Percentiles rank a stretch among this genome's conserved stretches.
phyloP scores from a whole-genome alignment of 768 basidiomycete species.

The Holtermannia corniformis region DNA sequence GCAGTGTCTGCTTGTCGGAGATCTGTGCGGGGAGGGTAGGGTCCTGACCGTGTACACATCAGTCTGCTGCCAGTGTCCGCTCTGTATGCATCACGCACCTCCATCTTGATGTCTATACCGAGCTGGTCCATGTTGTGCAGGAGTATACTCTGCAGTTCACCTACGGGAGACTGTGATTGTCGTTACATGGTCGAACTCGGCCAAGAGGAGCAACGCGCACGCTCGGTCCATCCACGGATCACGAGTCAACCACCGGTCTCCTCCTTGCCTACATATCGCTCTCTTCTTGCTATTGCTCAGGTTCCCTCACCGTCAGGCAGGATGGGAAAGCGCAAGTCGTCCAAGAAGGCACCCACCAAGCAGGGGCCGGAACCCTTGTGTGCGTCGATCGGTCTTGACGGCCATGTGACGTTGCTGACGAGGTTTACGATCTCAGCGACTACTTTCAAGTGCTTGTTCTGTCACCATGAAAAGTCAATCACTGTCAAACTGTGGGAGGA shows the following conservation, averaged over 20 bases:
- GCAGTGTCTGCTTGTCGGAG: slow-evolving; percentile 76
- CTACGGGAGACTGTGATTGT: neutral
- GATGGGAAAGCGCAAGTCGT: slow-evolving; percentile 40
- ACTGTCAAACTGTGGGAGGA: slow-evolving; percentile 26
- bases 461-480: slow-evolving; percentile 32
- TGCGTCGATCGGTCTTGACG: neutral
- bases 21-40: slow-evolving; percentile 81
- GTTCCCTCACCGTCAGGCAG: too few relatives aligned
- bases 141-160: slow-evolving; percentile 3
- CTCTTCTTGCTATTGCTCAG: neutral
- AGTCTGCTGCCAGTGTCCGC: neutral
- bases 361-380: slow-evolving; percentile 17
- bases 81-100: too few relatives aligned
- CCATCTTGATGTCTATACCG: slow-evolving; percentile 19
- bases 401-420: neutral
- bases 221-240: neutral
- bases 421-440: slow-evolving; percentile 20
- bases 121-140: slow-evolving; percentile 16
- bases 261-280: neutral
- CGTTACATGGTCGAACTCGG: too few relatives aligned
- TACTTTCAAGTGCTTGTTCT: slow-evolving; percentile 39
- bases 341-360: slow-evolving; percentile 30
- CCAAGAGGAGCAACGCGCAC: neutral
- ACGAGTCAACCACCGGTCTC: neutral
- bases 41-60: slow-evolving; percentile 50